Evolutionary conservation across 257 asterid genomes (phyloP), one percentile per base, ranked within the genome.

Genomic region (Solanum stenotomum): DNA sequence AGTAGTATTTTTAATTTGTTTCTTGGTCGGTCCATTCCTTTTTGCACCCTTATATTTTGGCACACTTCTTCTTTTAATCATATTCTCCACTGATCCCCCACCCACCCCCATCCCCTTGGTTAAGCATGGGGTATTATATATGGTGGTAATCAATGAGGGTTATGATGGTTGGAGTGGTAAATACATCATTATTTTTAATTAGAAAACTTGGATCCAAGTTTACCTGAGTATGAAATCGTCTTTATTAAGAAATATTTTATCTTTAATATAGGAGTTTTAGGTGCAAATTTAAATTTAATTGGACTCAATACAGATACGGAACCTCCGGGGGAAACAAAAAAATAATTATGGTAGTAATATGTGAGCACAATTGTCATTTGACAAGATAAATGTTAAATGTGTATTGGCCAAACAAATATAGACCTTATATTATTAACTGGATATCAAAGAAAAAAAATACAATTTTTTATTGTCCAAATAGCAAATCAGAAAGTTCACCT

Each of bases 41-140:
- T 68, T 25, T 25, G 25, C 38, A 27, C 65, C 76, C 61, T 72
- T 86, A 87, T 18, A 91, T 88, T 89, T 87, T 84, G 84, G 52
- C 89, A 79, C 79, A 88, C 89, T 88, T 33, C 89, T 74, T 37
- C 83, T n/a, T 5, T 56, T 23, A 40, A 91, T 87, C 88, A 87
- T 89, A 75, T 52, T 88, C 23, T 74, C 88, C 86, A 86, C 87
- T 85, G 6, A 59, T 49, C 34, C 12, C 44, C 27, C 42, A 16
- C 56, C 7, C 59, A 14, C 27, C 13, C 42, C 42, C 25, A 3
- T 3, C 38, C 23, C 5, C 22, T 8, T 61, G 68, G 29, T 61
- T 68, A 29, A 29, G 75, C 35, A 7, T 68, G 34, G 37, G 20
- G 75, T 68, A 27, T 27, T 61, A 9, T 61, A 22, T 23, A 10